Percentiles rank a stretch among this genome's conserved stretches.
These are phyloP conservation scores for Ramaria sp. DNA, from an alignment of 768 basidiomycete species.

Conservation along the genomic window DNA sequence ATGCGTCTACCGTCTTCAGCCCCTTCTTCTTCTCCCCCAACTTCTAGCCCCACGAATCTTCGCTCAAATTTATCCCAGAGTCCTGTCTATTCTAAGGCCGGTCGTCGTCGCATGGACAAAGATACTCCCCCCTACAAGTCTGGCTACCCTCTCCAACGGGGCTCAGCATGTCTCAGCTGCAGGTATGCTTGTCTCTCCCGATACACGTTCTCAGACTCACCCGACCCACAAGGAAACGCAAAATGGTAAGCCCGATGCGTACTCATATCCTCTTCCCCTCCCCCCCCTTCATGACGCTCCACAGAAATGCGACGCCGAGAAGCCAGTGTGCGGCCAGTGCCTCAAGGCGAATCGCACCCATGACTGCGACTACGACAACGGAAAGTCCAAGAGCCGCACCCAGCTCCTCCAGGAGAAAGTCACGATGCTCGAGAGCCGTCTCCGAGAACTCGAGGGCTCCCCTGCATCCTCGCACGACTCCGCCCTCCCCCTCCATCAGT, in stretches of 20 bases:
- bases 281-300: background rate
- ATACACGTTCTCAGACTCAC: slow-evolving; percentile 4
- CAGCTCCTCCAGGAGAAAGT: slow-evolving; percentile 48
- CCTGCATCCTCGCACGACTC: slow-evolving; percentile 18
- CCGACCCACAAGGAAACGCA: slow-evolving; percentile 26
- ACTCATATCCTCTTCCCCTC: background rate
- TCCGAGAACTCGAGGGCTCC: slow-evolving; percentile 41
- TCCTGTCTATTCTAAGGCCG: background rate
- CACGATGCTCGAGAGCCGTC: slow-evolving; percentile 36
- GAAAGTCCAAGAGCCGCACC: slow-evolving; percentile 47
- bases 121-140: slow-evolving; percentile 4
- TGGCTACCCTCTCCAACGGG: slow-evolving; percentile 23
- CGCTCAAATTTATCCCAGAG: background rate
- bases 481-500: slow-evolving; percentile 10
- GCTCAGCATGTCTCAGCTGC: slow-evolving; percentile 34
- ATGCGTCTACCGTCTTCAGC: slow-evolving; percentile 4
- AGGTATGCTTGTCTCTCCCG: slow-evolving; percentile 19
- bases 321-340: slow-evolving; percentile 47
- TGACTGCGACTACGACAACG: slow-evolving; percentile 51
- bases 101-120: slow-evolving; percentile 8
- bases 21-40: background rate
- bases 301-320: slow-evolving; percentile 51
- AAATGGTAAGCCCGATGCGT: slow-evolving; percentile 25
- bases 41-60: background rate
- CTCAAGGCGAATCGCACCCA: slow-evolving; percentile 38